Evolutionary conservation across 768 basidiomycete species (phyloP), one percentile per base, ranked within the genome.

Genomic region (Megacollybia marginata): DNA sequence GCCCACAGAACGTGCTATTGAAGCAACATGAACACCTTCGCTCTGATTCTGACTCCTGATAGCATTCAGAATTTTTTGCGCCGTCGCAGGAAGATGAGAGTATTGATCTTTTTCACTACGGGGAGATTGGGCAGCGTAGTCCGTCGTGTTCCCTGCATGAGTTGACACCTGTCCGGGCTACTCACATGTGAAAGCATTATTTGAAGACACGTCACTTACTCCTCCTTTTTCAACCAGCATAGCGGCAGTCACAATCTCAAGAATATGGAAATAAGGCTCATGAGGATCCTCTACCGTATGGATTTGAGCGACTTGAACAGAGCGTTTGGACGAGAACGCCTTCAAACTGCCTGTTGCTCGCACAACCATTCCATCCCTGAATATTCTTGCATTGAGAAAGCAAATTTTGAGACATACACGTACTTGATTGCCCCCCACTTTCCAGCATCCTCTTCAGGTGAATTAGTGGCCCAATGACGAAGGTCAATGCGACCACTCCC

Each of bases 1-100:
- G 11, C 79, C 79, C 16, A 90, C 69, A 13, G 76, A 74, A 49
- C 85, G 77, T 3, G 85, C 79, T 51, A 95, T 88, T 38, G 75
- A 74, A 32, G 74, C 75, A 42, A 94, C 80, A 59, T 90, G 80
- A 11, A 90, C 70, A 9, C 92, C 92, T 57, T 90, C 86, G 1
- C 71, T 70, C 33, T 60, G 62, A 40, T 40, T 40, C 18, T 40
- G 15, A 5, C 38, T 18, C 18, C 8, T 18, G 38, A 40, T 40
- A 5, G 18, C 38, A 15, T 40, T 18, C 15, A 40, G 38, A 40
- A 40, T 40, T 2, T 8, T 40, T 13, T 8, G 38, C 5, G 38
- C 15, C 38, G 8, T 15, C 18, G 38, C 15, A 18, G 38, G 38
- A 18, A 40, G 18, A 40, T 40, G 38, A 18, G 38, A 28, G 23